Base-by-base conservation (phyloP, 139 green algal species). In the Tetradesmus obliquus region DNA sequence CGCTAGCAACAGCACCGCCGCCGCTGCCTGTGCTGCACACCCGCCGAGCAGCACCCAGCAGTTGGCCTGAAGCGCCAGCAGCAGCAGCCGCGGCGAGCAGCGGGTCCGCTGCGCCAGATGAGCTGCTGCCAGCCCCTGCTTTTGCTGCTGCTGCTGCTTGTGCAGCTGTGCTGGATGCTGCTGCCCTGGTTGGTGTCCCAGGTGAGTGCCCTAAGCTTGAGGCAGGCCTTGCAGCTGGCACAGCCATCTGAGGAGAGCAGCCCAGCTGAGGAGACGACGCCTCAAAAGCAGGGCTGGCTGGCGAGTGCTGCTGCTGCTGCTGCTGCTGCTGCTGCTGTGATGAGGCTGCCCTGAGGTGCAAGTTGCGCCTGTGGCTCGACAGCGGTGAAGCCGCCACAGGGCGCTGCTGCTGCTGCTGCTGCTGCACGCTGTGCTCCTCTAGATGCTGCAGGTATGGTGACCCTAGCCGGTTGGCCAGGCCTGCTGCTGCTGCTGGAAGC, bases 401-500 rank as follows among this genome's bases (percentile, higher is more conserved):
- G 7, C 82, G 19, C 55, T 66, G 84, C 60, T 88, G 84, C 12
- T 57, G 24, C 60, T 79, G n/a, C 24, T 60, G 84, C 32, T 89
- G 84, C 4, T 89, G 84, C 62, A 51, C 13, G 32, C 57, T 76
- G 17, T 76, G 66, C 6, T 81, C 84, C 62, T 89, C 84, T 19
- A 89, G 60, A 9, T 81, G 60, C 13, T 89, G 84, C 5, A 89
- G 45, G 69, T 89, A 89, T 4, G 84, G 84, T 20, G 84, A 81
- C 4, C 53, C 12, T 53, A 76, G 66, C 66, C 66, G 24, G 66
- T 19, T 24, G 66, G 66, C 15, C n/a, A 76, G 66, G 19, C 9
- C 66, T 76, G 66, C 66, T 76, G 66, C 66, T 6, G 15, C 17
- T 76, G 66, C 66, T 76, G 66, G 8, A 0, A 9, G 66, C 15